These are phyloP conservation scores for Gloeopeniophorella convolvens DNA, from an alignment of 768 basidiomycete genomes.

Conservation along the genomic window DNA sequence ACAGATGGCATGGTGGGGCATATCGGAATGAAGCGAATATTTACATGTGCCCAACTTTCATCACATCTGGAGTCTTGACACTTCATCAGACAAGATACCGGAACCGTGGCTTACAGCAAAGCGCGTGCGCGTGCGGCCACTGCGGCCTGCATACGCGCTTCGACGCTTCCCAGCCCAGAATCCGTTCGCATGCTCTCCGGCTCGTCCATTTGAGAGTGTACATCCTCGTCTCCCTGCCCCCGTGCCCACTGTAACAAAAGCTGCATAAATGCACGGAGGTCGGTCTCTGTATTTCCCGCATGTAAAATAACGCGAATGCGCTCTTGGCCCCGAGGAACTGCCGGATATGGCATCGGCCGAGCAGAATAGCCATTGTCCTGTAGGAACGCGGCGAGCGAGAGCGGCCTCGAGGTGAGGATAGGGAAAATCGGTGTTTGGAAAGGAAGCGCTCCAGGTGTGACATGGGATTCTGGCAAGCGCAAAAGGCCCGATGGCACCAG, in stretches of 20 bases:
- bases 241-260: background rate
- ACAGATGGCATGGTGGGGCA: too few species aligned
- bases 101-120: too few species aligned
- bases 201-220: too few species aligned
- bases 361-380: conserved; percentile 13
- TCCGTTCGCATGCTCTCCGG: too few species aligned
- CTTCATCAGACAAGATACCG: too few species aligned
- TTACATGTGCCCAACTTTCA: too few species aligned
- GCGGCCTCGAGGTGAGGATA: conserved; percentile 11
- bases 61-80: too few species aligned
- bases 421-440: conserved; percentile 13
- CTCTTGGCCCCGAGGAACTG: conserved; percentile 18
- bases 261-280: conserved; percentile 31
- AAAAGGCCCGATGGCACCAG: background rate
- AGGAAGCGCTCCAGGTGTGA: background rate
- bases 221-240: too few species aligned
- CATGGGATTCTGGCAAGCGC: background rate
- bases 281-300: conserved; percentile 21
- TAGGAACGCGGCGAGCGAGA: conserved; percentile 15
- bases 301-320: conserved; percentile 20
- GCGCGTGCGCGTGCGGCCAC: too few species aligned
- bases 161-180: too few species aligned
- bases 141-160: too few species aligned
- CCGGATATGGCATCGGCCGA: conserved; percentile 14
- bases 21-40: too few species aligned